Percentiles rank a stretch among this genome's conserved stretches.
phyloP scores from a whole-genome alignment of 768 basidiomycete species.

The Tricholoma saponaceum region DNA sequence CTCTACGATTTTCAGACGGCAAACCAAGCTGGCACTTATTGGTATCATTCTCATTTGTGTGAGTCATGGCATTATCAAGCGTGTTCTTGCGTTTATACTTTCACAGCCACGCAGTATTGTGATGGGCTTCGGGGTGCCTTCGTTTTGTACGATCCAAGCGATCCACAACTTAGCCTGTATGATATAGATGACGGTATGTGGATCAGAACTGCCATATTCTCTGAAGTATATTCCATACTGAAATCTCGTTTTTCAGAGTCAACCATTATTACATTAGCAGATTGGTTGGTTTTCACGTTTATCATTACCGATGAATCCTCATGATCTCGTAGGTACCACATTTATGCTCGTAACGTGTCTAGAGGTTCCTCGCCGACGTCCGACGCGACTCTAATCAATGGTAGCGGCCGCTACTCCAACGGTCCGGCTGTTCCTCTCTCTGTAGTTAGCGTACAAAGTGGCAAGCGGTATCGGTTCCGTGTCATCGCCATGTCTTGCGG shows the following conservation, averaged over 20 bases:
- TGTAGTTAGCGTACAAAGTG: slow-evolving; percentile 29
- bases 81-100: slow-evolving; percentile 13
- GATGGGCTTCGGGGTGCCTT: slow-evolving; percentile 35
- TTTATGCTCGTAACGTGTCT: not conserved
- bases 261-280: slow-evolving; percentile 38
- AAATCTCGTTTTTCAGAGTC: slow-evolving; percentile 19
- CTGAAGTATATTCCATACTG: not conserved
- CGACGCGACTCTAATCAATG: slow-evolving; percentile 29
- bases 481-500: slow-evolving; percentile 30
- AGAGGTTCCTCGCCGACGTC: not conserved
- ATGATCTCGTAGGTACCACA: slow-evolving; percentile 13
- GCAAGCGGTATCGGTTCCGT: slow-evolving; percentile 34
- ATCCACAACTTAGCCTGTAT: slow-evolving; percentile 27
- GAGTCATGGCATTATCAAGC: slow-evolving; percentile 1
- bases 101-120: slow-evolving; percentile 40
- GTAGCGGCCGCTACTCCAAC: slow-evolving; percentile 30
- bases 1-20: slow-evolving; percentile 26
- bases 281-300: slow-evolving; percentile 25
- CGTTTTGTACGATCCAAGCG: slow-evolving; percentile 32
- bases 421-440: slow-evolving; percentile 21
- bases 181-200: slow-evolving; percentile 12
- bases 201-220: not conserved
- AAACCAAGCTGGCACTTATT: slow-evolving; percentile 29
- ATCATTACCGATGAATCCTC: not conserved
- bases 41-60: slow-evolving; percentile 21